These are phyloP conservation scores for Ophiocordyceps camponoti-saundersi DNA, from an alignment of 2,329 filamentous ascomycete genomes.

Conservation along the genomic window DNA sequence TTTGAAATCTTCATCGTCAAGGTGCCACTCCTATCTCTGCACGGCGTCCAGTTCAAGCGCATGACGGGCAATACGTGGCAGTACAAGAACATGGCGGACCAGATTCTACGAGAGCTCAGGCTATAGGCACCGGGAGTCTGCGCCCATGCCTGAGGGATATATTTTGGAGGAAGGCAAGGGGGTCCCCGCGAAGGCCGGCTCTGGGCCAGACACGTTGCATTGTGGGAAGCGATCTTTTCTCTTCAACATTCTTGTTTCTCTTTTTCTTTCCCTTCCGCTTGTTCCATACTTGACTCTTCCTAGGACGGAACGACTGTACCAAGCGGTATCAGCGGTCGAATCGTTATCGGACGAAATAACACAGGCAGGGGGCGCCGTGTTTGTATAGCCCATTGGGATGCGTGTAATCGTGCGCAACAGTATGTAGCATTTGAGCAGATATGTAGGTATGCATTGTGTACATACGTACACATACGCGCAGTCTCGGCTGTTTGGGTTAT, in stretches of 20 bases:
- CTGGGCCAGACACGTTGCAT: not conserved
- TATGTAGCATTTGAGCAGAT: too few species aligned
- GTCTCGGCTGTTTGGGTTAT: too few species aligned
- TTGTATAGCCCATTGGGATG: too few species aligned
- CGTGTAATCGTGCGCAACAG: too few species aligned
- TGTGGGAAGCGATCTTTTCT: not conserved
- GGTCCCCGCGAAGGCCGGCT: not conserved
- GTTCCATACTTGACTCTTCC: too few species aligned
- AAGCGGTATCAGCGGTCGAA: too few species aligned
- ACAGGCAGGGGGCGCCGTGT: too few species aligned
- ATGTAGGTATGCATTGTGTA: too few species aligned
- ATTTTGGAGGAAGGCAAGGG: not conserved
- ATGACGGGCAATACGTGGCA: conserved; percentile 93
- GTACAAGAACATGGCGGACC: conserved; percentile 96
- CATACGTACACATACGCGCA: too few species aligned
- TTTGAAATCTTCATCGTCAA: conserved; percentile 98
- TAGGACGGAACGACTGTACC: too few species aligned
- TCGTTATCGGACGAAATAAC: too few species aligned
- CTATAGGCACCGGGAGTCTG: conserved; percentile 34
- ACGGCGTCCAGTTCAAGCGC: conserved; percentile 97
- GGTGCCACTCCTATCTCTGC: conserved; percentile 77
- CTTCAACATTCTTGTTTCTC: not conserved
- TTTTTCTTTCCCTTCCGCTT: too few species aligned
- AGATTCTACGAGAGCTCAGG: conserved; percentile 73
- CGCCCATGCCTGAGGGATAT: not conserved